These are phyloP conservation scores for Helotiales sp. DNA, from an alignment of 2,329 filamentous ascomycete genomes.

Conservation along the genomic window DNA sequence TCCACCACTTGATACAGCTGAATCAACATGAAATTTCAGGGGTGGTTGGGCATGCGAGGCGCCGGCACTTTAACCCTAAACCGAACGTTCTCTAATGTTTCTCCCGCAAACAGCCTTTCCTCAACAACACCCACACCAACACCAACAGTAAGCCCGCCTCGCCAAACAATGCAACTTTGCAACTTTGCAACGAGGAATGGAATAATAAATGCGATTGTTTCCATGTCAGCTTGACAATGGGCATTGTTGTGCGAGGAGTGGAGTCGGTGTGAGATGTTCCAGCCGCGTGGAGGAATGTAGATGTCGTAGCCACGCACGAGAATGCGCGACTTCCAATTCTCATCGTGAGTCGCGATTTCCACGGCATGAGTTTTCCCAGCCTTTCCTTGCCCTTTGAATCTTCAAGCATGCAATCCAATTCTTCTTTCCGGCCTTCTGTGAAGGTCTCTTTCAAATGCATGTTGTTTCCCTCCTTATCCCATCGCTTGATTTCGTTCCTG, in stretches of 20 bases:
- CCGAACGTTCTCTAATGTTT: not conserved
- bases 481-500: conserved; percentile 18
- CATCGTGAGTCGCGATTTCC: conserved; percentile 2
- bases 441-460: conserved; percentile 10
- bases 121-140: not conserved
- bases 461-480: not conserved
- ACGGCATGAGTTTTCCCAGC: not conserved
- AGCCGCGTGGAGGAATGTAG: conserved; percentile 9
- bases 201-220: too few relatives aligned
- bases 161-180: too few relatives aligned
- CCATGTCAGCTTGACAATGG: not conserved
- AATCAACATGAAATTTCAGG: conserved; percentile 9
- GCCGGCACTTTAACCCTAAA: not conserved
- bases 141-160: not conserved
- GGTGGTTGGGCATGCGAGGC: not conserved
- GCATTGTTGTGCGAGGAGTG: not conserved
- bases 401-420: not conserved
- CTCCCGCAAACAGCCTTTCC: not conserved
- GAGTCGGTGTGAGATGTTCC: conserved; percentile 5
- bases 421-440: conserved; percentile 15
- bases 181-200: not conserved
- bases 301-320: conserved; percentile 9
- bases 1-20: conserved; percentile 4
- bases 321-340: conserved; percentile 2
- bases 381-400: not conserved